Evolutionary conservation across 169 alveolate species (phyloP), one percentile per base, ranked within the genome.

Genomic region (Theileria luwenshuni): DNA sequence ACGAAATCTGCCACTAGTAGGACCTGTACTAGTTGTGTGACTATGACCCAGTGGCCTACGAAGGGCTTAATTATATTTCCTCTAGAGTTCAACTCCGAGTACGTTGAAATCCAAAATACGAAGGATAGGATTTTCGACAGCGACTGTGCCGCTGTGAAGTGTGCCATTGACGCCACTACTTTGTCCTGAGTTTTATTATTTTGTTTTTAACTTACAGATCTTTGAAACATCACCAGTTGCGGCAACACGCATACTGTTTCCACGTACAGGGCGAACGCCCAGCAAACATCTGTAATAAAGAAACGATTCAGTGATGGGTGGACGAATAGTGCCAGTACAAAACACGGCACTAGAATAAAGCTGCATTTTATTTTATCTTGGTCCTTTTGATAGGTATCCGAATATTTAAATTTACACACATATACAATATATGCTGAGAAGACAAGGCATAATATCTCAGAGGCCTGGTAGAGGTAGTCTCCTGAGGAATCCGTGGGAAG

Each of bases 401-500:
- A 76, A 86, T 86, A 92, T 47, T 93, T 90, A 38, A 69, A 52
- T 25, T 93, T 77, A 59, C 98, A 92, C 65, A 91, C 74, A 72
- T 88, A 94, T 21, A 90, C 96, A 7, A 94, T 80, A 33, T 91
- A 83, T 35, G 92, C 93, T 23, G 96, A 91, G 48, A 91, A 85
- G 43, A 77, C 75, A 52, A 95, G 74, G 33, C 94, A 88, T 54
- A 92, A 51, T 6, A 95, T 92, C 90, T 95, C 98, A 30, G 94
- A 84, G 19, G 91, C 61, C 70, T 94, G 98, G 76, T 95, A 95
- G 35, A 95, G 83, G 96, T 97, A 95, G 67, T 95, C 98, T 7
- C 98, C 98, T 35, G 95, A 86, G n/a, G 95, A 67, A 62, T 95
- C 98, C 47, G 95, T 92, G 17, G 98, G 98, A 19, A 95, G 74